Conservation (phyloP, 2,329 filamentous ascomycete genomes). For the Phyllosticta ampelicida region DNA sequence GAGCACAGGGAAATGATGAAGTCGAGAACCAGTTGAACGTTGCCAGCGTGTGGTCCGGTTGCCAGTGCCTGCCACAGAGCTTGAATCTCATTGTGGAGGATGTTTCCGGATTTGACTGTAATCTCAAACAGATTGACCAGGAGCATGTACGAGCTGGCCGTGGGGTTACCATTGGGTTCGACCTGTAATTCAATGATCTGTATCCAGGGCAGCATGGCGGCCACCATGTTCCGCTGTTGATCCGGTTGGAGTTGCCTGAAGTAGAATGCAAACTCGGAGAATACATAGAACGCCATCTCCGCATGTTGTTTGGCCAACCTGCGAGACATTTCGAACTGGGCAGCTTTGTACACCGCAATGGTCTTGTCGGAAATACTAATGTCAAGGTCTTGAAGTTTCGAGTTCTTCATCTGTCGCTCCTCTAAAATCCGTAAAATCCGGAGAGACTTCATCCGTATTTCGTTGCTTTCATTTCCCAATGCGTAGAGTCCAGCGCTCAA, state of each 20-base stretch:
- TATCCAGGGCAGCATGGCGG: constrained; percentile 90
- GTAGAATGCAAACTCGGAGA: constrained; percentile 88
- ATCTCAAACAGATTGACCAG: constrained; percentile 93
- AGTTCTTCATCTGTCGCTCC: constrained; percentile 70
- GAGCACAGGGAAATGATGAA: constrained; percentile 93
- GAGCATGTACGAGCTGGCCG: constrained; percentile 85
- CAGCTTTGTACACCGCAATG: constrained; percentile 92
- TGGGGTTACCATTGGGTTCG: constrained; percentile 84
- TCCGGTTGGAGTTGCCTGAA: constrained; percentile 79
- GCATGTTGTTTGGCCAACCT: constrained; percentile 78
- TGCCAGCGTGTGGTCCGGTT: constrained; percentile 83
- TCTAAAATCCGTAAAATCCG: constrained; percentile 72
- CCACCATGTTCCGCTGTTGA: constrained; percentile 86
- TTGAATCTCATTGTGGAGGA: constrained; percentile 91
- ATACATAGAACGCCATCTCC: constrained; percentile 83
- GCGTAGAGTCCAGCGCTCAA: constrained; percentile 83
- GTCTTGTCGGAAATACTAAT: constrained; percentile 99
- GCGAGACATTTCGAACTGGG: constrained; percentile 93
- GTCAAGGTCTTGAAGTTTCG: constrained; percentile 92
- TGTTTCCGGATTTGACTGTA: constrained; percentile 80
- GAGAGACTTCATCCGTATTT: constrained; percentile 80
- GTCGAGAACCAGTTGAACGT: constrained; percentile 87
- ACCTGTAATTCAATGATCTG: constrained; percentile 87
- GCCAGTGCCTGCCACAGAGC: constrained; percentile 94
- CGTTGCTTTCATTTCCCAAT: constrained; percentile 80